phyloP scores from a whole-genome alignment of 768 basidiomycete species.

The Tricholoma matsutake region DNA sequence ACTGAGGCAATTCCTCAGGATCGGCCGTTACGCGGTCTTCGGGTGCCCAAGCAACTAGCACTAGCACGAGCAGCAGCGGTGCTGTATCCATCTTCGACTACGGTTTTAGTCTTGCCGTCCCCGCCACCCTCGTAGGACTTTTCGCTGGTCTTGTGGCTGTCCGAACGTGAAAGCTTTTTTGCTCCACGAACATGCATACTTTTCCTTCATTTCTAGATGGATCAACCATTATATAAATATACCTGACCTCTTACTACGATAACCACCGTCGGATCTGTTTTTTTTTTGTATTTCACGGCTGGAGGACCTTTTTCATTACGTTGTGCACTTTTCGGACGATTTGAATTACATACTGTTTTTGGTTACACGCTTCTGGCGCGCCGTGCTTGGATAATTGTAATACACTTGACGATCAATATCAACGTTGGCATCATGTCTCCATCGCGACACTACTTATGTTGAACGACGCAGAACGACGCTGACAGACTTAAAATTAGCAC shows the following conservation, averaged over 20 bases:
- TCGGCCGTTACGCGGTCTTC: slow-evolving; percentile 27
- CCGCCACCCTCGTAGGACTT: slow-evolving; percentile 12
- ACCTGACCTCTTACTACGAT: background rate
- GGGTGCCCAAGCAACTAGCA: slow-evolving; percentile 27
- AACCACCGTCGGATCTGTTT: background rate
- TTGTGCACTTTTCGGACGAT: background rate
- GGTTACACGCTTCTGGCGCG: background rate
- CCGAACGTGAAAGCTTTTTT: slow-evolving; percentile 3
- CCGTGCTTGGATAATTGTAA: no score
- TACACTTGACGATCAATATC: no score
- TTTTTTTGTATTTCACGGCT: background rate
- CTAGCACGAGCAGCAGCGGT: slow-evolving; percentile 3
- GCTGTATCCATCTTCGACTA: slow-evolving; percentile 6
- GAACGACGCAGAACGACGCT: no score
- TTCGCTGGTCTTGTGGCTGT: slow-evolving; percentile 16
- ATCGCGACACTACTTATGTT: no score
- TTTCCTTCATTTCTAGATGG: background rate
- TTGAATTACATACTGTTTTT: background rate
- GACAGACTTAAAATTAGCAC: no score
- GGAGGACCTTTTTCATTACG: background rate
- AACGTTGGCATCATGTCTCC: no score
- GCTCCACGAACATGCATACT: background rate
- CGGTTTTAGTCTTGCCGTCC: slow-evolving; percentile 8
- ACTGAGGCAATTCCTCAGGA: slow-evolving; percentile 31
- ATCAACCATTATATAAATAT: background rate